Conservation (phyloP, 2,329 filamentous ascomycete genomes). For the Monosporascus sp. region DNA sequence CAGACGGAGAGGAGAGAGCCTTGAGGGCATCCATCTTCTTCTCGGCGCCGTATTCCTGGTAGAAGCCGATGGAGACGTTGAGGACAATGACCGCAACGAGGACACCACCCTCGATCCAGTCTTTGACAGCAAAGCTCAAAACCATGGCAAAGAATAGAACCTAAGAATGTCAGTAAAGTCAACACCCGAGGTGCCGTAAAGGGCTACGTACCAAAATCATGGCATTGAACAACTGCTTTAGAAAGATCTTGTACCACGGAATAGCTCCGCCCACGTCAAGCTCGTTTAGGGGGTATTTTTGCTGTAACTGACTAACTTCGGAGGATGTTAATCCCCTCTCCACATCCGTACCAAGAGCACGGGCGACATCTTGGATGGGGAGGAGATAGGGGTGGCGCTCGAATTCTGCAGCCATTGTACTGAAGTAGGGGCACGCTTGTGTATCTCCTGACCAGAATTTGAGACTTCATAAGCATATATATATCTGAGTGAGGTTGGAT, state of each 20-base stretch:
- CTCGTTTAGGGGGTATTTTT: conserved; percentile 62
- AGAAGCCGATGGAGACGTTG: conserved; percentile 64
- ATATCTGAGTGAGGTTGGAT: background rate
- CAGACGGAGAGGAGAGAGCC: conserved; percentile 57
- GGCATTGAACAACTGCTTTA: conserved; percentile 70
- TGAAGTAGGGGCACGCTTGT: conserved; percentile 6
- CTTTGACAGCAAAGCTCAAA: conserved; percentile 59
- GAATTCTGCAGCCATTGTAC: conserved; percentile 40
- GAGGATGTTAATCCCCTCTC: conserved; percentile 60
- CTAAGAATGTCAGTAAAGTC: conserved; percentile 45
- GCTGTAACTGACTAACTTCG: conserved; percentile 54
- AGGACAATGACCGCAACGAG: conserved; percentile 62
- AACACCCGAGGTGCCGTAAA: background rate
- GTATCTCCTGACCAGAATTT: conserved; percentile 4
- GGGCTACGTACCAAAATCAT: conserved; percentile 61
- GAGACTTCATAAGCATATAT: conserved; percentile 10
- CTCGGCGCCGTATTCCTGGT: conserved; percentile 59
- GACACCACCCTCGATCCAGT: conserved; percentile 63
- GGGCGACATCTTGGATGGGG: conserved; percentile 54
- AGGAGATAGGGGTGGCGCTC: conserved; percentile 57
- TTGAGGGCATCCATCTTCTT: conserved; percentile 62
- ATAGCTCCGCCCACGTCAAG: conserved; percentile 64
- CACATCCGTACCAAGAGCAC: conserved; percentile 55
- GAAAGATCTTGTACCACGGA: conserved; percentile 64
- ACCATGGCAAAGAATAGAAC: conserved; percentile 75